Percentiles rank a stretch among this genome's conserved stretches.
Evolutionary conservation across 2,329 filamentous ascomycete species (phyloP).

Genomic region (Acrocalymma vagum): DNA sequence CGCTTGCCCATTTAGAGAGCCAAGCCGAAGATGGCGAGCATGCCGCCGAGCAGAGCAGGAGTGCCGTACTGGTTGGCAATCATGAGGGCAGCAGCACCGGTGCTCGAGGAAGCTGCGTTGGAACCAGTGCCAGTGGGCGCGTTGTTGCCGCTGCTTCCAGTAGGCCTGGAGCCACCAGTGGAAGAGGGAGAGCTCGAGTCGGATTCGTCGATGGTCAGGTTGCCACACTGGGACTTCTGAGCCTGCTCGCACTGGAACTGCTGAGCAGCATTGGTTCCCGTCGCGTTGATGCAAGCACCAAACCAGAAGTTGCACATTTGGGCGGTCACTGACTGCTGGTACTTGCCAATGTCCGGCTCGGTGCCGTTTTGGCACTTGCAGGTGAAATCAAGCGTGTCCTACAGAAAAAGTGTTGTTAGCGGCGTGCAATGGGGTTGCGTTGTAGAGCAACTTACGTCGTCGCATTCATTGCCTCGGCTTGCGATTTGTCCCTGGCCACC

Average conservation of each 20-base stretch:
- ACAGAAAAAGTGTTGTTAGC: conserved; percentile 33
- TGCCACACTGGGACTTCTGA: conserved; percentile 59
- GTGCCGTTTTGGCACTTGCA: conserved; percentile 67
- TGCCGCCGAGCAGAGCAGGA: conserved; percentile 59
- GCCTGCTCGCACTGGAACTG: conserved; percentile 56
- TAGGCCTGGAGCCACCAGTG: conserved; percentile 33
- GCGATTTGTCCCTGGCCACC: conserved; percentile 51
- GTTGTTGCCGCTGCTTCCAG: conserved; percentile 26
- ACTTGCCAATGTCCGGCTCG: conserved; percentile 63
- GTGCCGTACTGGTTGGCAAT: conserved; percentile 61
- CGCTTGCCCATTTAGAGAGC: conserved; percentile 59
- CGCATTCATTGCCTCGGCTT: conserved; percentile 62
- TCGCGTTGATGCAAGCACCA: conserved; percentile 48
- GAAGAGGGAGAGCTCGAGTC: conserved; percentile 36
- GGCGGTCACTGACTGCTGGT: conserved; percentile 66
- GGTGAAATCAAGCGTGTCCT: conserved; percentile 62
- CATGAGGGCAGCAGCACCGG: conserved; percentile 56
- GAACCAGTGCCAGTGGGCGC: conserved; percentile 38
- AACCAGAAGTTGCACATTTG: conserved; percentile 66
- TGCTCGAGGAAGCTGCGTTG: conserved; percentile 34
- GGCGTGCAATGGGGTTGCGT: neutral
- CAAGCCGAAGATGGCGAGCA: conserved; percentile 65
- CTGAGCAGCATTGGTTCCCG: conserved; percentile 47
- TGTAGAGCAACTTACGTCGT: conserved; percentile 57
- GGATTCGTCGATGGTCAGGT: conserved; percentile 47